Evolutionary conservation across 805 yeast genomes (phyloP).

Genomic region (baker's yeast (Saccharomyces cerevisiae)): DNA sequence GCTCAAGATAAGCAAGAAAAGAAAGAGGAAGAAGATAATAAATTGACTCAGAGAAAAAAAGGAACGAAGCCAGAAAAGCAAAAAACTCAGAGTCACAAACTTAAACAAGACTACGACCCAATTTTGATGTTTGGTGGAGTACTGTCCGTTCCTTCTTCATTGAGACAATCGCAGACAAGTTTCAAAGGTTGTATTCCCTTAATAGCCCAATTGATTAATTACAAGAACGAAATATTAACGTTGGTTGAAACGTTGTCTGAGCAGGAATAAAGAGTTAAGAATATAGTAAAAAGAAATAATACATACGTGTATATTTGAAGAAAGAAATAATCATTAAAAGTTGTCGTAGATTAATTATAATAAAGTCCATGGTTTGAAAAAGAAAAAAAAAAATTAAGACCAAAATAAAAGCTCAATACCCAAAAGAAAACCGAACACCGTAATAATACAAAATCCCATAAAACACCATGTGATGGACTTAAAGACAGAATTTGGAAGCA

Average conservation of each 20-base stretch:
- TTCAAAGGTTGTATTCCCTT: conserved; percentile 20
- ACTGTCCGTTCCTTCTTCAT: conserved; percentile 19
- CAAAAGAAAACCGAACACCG: neutral
- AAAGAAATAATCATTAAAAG: neutral
- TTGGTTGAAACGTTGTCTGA: conserved; percentile 2
- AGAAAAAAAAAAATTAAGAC: neutral
- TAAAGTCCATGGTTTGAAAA: neutral
- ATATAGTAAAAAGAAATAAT: neutral
- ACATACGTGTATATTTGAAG: neutral
- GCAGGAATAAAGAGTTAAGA: neutral
- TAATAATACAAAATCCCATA: neutral
- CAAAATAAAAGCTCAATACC: neutral
- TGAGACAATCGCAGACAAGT: conserved; percentile 22
- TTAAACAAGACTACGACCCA: conserved; percentile 14
- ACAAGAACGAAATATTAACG: conserved; percentile 9
- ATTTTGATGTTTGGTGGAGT: conserved; percentile 28
- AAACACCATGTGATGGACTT: neutral
- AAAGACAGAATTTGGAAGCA: neutral
- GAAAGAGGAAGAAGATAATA: conserved; percentile 1
- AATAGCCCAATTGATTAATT: conserved; percentile 18
- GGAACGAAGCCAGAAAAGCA: neutral
- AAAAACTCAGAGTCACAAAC: conserved; percentile 3
- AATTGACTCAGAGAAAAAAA: conserved; percentile 1
- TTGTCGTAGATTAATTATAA: neutral
- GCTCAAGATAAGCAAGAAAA: neutral